Conservation (phyloP, 2,329 filamentous ascomycete species). For the Colletotrichum simmondsii region DNA sequence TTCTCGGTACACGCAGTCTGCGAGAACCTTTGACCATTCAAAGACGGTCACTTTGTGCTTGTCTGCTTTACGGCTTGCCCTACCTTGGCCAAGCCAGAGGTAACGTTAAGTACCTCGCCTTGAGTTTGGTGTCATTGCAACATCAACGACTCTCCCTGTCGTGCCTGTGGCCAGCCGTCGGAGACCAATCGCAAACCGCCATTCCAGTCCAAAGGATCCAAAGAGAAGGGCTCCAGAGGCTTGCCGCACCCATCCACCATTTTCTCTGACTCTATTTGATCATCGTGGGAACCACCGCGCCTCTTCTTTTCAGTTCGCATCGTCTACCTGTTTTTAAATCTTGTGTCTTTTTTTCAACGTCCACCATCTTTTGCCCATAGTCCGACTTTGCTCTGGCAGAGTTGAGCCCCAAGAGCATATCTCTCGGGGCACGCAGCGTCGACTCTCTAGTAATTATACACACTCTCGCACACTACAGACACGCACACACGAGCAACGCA, state of each 20-base stretch:
- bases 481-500: not conserved
- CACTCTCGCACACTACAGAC: not conserved
- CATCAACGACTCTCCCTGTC: constrained; percentile 32
- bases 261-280: constrained; percentile 20
- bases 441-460: constrained; percentile 5
- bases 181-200: constrained; percentile 28
- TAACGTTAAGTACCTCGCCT: constrained; percentile 9
- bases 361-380: not conserved
- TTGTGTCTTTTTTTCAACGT: not conserved
- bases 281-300: constrained; percentile 9
- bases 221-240: constrained; percentile 10
- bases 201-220: constrained; percentile 27
- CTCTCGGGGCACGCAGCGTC: not conserved
- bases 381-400: not conserved
- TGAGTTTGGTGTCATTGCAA: constrained; percentile 25
- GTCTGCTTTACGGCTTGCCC: constrained; percentile 9
- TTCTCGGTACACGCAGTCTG: not conserved
- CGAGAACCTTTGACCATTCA: not conserved
- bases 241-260: constrained; percentile 5
- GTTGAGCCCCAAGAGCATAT: not conserved
- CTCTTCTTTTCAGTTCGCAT: not conserved
- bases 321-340: not conserved
- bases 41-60: not conserved
- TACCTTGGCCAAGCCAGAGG: not conserved
- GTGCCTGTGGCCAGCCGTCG: constrained; percentile 31